phyloP scores from a whole-genome alignment of 331 rosid genomes.

The Rosa hybrid region DNA sequence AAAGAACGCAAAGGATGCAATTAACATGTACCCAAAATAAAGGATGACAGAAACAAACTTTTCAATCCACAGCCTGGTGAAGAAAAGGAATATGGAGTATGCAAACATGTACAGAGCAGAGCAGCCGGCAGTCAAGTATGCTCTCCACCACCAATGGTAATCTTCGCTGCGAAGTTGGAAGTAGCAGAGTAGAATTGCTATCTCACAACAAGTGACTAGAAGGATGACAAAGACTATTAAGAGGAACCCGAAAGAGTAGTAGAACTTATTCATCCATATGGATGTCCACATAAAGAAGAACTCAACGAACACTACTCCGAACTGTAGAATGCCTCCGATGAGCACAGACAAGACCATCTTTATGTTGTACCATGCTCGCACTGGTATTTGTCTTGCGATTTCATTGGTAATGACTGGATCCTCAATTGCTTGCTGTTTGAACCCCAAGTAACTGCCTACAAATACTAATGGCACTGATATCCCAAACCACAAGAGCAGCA shows the following conservation, averaged over 20 bases:
- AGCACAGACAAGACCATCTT: conserved; percentile 77
- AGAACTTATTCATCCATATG: conserved; percentile 95
- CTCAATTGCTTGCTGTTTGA: conserved; percentile 79
- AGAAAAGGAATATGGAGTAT: conserved; percentile 86
- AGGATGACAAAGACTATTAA: conserved; percentile 79
- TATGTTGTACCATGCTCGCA: conserved; percentile 89
- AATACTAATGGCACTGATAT: conserved; percentile 92
- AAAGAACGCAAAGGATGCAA: conserved; percentile 79
- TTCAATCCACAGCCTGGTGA: conserved; percentile 75
- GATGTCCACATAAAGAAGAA: conserved; percentile 94
- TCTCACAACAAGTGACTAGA: conserved; percentile 88
- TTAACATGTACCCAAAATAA: conserved; percentile 88
- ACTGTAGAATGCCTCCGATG: conserved; percentile 93
- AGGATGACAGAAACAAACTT: conserved; percentile 87
- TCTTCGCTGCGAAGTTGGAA: conserved; percentile 97
- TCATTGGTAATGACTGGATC: conserved; percentile 95
- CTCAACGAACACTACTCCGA: conserved; percentile 90
- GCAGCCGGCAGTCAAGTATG: conserved; percentile 93
- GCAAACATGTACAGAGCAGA: conserved; percentile 92
- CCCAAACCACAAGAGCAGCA: conserved; percentile 90
- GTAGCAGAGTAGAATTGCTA: conserved; percentile 91
- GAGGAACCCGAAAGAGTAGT: conserved; percentile 92
- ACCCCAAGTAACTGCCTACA: conserved; percentile 92
- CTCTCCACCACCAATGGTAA: conserved; percentile 99
- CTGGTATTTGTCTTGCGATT: conserved; percentile 93